Percentiles rank a stretch among this genome's conserved stretches.
phyloP scores from a whole-genome alignment of 73 alveolate species.

The Paramecium sonneborni region DNA sequence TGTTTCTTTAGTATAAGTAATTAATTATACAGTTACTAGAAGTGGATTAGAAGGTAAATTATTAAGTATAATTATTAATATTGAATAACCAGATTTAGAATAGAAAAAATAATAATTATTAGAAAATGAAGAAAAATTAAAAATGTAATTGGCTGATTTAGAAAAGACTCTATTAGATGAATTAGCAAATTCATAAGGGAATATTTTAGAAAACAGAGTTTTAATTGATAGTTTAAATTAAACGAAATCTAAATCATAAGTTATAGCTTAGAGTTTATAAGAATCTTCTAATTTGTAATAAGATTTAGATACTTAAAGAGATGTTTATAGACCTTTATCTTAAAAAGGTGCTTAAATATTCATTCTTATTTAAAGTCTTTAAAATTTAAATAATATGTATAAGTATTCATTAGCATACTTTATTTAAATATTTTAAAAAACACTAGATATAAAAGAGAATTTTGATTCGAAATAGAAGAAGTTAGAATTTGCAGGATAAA shows the following conservation, averaged over 20 bases:
- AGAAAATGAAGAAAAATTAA: constrained; percentile 98
- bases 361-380: constrained; percentile 95
- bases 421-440: constrained; percentile 93
- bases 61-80: constrained; percentile 97
- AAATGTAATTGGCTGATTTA: constrained; percentile 93
- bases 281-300: constrained; percentile 48
- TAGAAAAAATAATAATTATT: constrained; percentile 94
- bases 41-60: constrained; percentile 99
- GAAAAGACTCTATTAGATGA: constrained; percentile 98
- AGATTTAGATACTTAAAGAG: constrained; percentile 93
- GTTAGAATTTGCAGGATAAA: constrained; percentile 71
- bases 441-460: constrained; percentile 81
- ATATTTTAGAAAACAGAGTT: constrained; percentile 89
- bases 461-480: constrained; percentile 86
- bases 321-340: constrained; percentile 95
- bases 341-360: constrained; percentile 94
- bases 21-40: constrained; percentile 99
- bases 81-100: constrained; percentile 99
- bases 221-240: constrained; percentile 96
- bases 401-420: constrained; percentile 97
- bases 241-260: constrained; percentile 83
- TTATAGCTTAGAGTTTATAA: constrained; percentile 62
- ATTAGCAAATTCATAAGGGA: constrained; percentile 98
- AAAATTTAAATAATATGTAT: constrained; percentile 98
- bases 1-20: constrained; percentile 89